A percentile compares a stretch with the other conserved stretches of the same genome.
These are phyloP conservation scores for Raffaelea ambrosiae DNA, from an alignment of 2,329 filamentous ascomycete genomes.

Conservation along the genomic window DNA sequence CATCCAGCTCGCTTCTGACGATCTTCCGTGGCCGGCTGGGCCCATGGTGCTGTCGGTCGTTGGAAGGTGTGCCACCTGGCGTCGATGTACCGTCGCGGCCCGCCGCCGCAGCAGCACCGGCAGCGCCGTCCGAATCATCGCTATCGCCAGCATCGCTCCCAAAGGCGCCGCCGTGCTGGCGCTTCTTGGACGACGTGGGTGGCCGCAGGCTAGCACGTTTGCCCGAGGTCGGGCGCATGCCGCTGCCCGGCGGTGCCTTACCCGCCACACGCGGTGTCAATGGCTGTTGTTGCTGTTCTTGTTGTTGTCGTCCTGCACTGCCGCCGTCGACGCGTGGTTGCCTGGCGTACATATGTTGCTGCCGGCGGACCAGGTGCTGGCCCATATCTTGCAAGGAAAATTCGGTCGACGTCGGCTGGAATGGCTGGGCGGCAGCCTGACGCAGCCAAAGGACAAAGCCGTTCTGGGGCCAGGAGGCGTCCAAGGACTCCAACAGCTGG, in stretches of 20 bases:
- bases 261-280: too few relatives aligned
- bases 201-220: conserved; percentile 37
- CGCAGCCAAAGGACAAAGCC: conserved; percentile 27
- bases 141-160: conserved; percentile 14
- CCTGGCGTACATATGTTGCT: not conserved
- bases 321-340: too few relatives aligned
- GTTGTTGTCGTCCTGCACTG: too few relatives aligned
- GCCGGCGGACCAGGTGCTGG: conserved; percentile 16
- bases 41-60: not conserved
- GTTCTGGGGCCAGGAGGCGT: conserved; percentile 22
- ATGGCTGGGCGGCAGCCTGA: conserved; percentile 17
- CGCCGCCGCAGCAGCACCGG: conserved; percentile 37
- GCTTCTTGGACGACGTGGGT: conserved; percentile 33
- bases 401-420: conserved; percentile 16
- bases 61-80: not conserved
- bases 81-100: conserved; percentile 58
- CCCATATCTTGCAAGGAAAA: conserved; percentile 17
- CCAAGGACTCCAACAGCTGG: conserved; percentile 27
- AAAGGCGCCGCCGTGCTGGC: conserved; percentile 23
- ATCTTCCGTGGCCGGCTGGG: conserved; percentile 4
- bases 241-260: conserved; percentile 9
- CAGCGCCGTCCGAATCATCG: conserved; percentile 1
- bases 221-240: conserved; percentile 19
- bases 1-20: not conserved
- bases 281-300: too few relatives aligned